Evolutionary conservation across 2,329 filamentous ascomycete genomes (phyloP).

Genomic region (Fusarium lyarnte): DNA sequence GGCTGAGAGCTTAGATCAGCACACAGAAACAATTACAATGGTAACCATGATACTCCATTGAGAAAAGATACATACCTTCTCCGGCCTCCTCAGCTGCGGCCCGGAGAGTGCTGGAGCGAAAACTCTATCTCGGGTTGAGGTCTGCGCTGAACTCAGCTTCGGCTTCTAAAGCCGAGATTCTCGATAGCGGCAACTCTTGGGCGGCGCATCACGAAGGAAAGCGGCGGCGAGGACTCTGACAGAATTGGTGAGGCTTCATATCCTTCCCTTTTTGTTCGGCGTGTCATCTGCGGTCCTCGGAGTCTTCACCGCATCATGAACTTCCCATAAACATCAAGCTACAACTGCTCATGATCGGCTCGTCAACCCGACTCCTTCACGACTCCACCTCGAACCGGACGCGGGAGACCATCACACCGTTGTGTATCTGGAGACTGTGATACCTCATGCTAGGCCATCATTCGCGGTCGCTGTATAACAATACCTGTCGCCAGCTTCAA

Average conservation of each 20-base stretch:
- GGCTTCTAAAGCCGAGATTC: slow-evolving; percentile 7
- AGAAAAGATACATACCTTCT: neutral
- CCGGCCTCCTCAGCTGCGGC: neutral
- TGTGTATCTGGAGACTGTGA: neutral
- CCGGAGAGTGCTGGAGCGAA: neutral
- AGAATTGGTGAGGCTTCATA: neutral
- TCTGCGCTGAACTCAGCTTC: neutral
- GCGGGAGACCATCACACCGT: neutral
- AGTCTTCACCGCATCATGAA: neutral
- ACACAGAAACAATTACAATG: too few species aligned
- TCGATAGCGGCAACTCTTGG: neutral
- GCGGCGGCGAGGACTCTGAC: neutral
- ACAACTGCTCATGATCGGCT: neutral
- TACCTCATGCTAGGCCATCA: neutral
- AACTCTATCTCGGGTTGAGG: neutral
- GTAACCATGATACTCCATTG: too few species aligned
- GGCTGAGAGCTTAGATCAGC: too few species aligned
- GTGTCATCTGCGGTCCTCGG: neutral
- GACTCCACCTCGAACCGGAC: neutral
- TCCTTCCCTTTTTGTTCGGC: neutral
- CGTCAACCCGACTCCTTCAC: neutral
- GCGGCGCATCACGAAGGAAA: neutral
- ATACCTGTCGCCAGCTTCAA: neutral
- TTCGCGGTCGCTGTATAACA: neutral
- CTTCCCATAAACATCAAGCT: neutral